A percentile compares a stretch with the other conserved stretches of the same genome.
phyloP scores from a whole-genome alignment of 1,139 yeast genomes.

The Protomyces inouyei region DNA sequence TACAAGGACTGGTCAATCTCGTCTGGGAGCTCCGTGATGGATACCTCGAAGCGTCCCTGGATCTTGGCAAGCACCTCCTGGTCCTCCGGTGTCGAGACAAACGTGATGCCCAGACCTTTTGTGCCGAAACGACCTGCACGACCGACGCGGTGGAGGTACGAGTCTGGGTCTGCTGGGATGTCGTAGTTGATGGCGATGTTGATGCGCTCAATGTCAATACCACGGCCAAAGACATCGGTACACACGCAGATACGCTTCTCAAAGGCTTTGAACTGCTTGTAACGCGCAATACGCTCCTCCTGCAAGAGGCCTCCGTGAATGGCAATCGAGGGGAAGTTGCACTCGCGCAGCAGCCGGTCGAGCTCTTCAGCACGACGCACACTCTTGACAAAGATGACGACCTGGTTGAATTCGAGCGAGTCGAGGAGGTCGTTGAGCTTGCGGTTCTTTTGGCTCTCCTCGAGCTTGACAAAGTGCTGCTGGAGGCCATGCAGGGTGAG shows the following conservation, averaged over 20 bases:
- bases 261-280: constrained; percentile 94
- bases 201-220: constrained; percentile 98
- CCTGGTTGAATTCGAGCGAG: constrained; percentile 95
- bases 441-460: constrained; percentile 89
- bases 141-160: constrained; percentile 97
- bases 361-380: constrained; percentile 89
- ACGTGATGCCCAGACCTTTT: constrained; percentile 92
- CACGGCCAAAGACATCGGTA: constrained; percentile 98
- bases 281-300: constrained; percentile 95
- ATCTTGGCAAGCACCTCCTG: constrained; percentile 86
- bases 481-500: constrained; percentile 96
- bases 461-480: constrained; percentile 87
- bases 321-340: constrained; percentile 95
- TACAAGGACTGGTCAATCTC: constrained; percentile 96
- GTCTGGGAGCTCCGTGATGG: constrained; percentile 90
- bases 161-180: constrained; percentile 65
- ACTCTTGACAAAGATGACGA: constrained; percentile 89
- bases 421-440: constrained; percentile 89
- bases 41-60: constrained; percentile 96
- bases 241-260: constrained; percentile 98
- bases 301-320: constrained; percentile 95
- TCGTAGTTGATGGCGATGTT: constrained; percentile 97
- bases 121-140: constrained; percentile 99
- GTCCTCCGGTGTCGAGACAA: constrained; percentile 80
- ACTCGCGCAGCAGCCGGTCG: constrained; percentile 81